Base-by-base conservation (phyloP, 345 rosid genomes). In the Carallia brachiata region DNA sequence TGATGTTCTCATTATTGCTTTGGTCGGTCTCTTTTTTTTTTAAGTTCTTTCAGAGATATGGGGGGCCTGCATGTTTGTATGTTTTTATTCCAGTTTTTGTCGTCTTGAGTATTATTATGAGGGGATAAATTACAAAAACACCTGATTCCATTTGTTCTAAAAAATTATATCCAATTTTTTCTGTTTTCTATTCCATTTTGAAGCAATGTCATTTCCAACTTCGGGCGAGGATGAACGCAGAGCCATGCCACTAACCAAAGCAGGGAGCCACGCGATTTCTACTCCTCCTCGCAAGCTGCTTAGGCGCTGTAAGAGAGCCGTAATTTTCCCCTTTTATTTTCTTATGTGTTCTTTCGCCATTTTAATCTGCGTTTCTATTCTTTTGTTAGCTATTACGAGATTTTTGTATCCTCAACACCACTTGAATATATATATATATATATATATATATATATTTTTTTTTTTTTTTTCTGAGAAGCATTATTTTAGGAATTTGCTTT, bases 221-320 rank as follows among this genome's bases (percentile, higher is more conserved):
- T 27, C 27, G 34, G 52, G 63, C 57, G 5, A 31, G 27, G 32
- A 37, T 17, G 73, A 47, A 36, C 55, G 18, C 31, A 62, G 59
- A 63, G 59, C 55, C 50, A 30, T 9, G 7, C 66, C 52, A 23
- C 73, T 55, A n/a, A 64, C 27, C 47, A 67, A 52, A 32, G 62
- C 52, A 53, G 47, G 71, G 61, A 73, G 62, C 28, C 2, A 19
- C 61, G 37, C 77, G 1, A 36, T 62, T 62, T 54, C 62, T 27
- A 64, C 69, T 8, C 77, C 68, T 18, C 87, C 86, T 67, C 89
- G 95, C 69, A 91, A 85, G 73, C 82, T 87, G 67, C 90, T 30
- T 16, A 64, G 27, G 5, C 62, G 57, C 27, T 63, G 73, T 75
- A 63, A 63, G 73, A 37, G 4, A 58, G 31, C 7, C 4, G 10